A percentile compares a stretch with the other conserved stretches of the same genome.
Conservation (phyloP, 495 filamentous ascomycete genomes). For the Podospora didyma region DNA sequence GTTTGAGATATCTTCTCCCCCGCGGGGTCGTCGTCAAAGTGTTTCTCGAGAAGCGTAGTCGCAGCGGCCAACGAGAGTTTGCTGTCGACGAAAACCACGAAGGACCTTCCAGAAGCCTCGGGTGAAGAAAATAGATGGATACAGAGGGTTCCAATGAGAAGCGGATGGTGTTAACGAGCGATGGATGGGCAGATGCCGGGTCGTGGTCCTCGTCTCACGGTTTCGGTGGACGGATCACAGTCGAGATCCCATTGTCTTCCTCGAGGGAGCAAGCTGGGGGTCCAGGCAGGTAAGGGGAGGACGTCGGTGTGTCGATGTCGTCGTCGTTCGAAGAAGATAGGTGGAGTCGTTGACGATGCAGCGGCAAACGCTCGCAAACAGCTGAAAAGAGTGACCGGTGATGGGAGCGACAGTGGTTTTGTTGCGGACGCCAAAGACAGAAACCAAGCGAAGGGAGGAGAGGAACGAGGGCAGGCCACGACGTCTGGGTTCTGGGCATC, state of each 20-base stretch:
- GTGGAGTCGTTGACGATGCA: slow-evolving; percentile 19
- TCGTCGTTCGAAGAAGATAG: too few species aligned
- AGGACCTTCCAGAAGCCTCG: slow-evolving; percentile 15
- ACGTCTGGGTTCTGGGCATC: background rate
- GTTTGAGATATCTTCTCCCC: background rate
- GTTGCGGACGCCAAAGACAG: slow-evolving; percentile 20
- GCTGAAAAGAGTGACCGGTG: slow-evolving; percentile 28
- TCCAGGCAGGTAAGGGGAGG: background rate
- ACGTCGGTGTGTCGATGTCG: too few species aligned
- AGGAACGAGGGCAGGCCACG: background rate
- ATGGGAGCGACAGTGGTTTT: slow-evolving; percentile 27
- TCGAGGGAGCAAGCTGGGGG: slow-evolving; percentile 15
- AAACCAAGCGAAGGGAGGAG: background rate
- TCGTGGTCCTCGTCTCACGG: slow-evolving; percentile 15
- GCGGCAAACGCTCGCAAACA: slow-evolving; percentile 9
- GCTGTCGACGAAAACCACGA: slow-evolving; percentile 9
- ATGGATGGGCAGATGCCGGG: slow-evolving; percentile 7
- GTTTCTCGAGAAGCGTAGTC: background rate
- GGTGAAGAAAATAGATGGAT: slow-evolving; percentile 7
- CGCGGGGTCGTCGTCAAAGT: background rate
- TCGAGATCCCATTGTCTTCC: slow-evolving; percentile 24
- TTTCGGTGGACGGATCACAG: slow-evolving; percentile 23
- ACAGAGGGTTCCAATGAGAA: slow-evolving; percentile 16
- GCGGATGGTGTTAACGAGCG: slow-evolving; percentile 20
- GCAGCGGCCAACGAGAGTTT: background rate